Conservation (phyloP, 148 eudicot species). For the Chenopodium album region DNA sequence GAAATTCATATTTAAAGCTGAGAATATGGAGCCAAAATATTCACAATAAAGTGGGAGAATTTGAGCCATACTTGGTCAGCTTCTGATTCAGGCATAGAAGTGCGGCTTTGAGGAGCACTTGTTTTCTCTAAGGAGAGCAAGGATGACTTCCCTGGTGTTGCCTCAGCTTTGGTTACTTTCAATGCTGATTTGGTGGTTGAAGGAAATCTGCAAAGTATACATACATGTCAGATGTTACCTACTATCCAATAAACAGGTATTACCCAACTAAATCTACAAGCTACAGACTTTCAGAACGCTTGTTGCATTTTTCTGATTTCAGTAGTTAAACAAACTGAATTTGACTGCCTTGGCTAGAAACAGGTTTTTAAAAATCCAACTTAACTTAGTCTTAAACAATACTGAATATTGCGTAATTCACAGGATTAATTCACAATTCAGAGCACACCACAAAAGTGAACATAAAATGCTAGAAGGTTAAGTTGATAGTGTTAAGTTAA, state of each 20-base stretch:
- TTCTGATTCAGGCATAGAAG: constrained; percentile 43
- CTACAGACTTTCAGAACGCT: not conserved
- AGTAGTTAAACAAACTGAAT: not conserved
- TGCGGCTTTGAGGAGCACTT: constrained; percentile 37
- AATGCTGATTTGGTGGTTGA: constrained; percentile 45
- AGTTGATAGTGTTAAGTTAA: not conserved
- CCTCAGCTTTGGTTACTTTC: constrained; percentile 46
- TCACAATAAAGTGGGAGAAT: not conserved
- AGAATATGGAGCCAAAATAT: not conserved
- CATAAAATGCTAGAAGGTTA: not conserved
- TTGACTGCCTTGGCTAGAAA: not conserved
- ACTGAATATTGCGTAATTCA: not conserved
- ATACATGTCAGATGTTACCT: constrained; percentile 3
- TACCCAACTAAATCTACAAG: constrained; percentile 1
- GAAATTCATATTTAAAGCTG: not conserved
- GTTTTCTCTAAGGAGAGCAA: constrained; percentile 43
- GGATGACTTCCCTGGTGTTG: constrained; percentile 59
- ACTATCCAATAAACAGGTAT: not conserved
- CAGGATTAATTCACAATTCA: not conserved
- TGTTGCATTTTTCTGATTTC: not conserved
- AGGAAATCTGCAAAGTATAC: constrained; percentile 57
- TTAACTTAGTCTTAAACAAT: not conserved
- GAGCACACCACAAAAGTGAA: not conserved
- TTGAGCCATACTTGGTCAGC: constrained; percentile 40
- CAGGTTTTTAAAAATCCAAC: not conserved